Evolutionary conservation across 192 early-diverging fungal species (phyloP).

Genomic region (Entophlyctis luteolus): DNA sequence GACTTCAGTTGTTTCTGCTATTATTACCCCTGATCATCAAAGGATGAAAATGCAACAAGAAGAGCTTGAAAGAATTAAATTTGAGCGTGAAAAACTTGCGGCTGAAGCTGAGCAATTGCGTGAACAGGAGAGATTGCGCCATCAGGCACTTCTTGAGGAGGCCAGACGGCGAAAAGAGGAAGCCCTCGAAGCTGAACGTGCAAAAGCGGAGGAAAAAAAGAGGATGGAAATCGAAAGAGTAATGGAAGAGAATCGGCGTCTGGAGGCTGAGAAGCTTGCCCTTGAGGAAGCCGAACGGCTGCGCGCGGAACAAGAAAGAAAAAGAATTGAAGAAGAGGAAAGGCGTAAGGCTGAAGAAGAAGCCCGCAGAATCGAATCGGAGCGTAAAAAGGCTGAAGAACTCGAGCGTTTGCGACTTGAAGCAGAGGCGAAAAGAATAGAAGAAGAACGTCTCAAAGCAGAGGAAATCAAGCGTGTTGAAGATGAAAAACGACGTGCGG

Average conservation of each 20-base stretch:
- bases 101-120: constrained; percentile 8
- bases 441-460: background rate
- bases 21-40: background rate
- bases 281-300: background rate
- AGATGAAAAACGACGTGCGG: constrained; percentile 3
- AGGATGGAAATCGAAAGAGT: constrained; percentile 1
- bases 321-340: background rate
- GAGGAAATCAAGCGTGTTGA: constrained; percentile 11
- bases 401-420: background rate
- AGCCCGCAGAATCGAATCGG: background rate
- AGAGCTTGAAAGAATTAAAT: constrained; percentile 13
- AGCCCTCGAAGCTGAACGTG: background rate
- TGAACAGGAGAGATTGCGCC: background rate
- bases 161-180: background rate
- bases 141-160: background rate
- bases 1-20: background rate
- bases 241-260: background rate
- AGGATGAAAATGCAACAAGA: constrained; percentile 19
- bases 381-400: constrained; percentile 7
- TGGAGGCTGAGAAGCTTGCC: constrained; percentile 3
- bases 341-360: background rate
- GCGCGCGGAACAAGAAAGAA: background rate
- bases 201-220: constrained; percentile 5
- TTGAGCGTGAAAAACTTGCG: constrained; percentile 6
- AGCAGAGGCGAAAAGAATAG: background rate